Evolutionary conservation across 1,284 basidiomycete species (phyloP).

Genomic region (Prillingera fragicola): DNA sequence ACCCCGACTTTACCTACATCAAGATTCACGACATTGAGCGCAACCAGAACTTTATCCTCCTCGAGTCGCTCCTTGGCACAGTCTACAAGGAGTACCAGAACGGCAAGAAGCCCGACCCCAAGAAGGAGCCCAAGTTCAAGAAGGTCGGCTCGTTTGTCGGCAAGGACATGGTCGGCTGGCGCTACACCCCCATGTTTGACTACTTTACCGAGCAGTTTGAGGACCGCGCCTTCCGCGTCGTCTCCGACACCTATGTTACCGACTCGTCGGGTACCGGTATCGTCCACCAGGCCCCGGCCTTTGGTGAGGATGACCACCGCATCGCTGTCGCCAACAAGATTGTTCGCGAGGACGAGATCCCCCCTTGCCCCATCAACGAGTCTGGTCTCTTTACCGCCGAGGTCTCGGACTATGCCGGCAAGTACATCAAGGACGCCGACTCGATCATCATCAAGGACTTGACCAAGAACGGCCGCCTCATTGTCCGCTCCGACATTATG

Average conservation of each 20-base stretch:
- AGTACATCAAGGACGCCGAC: slow-evolving; percentile 91
- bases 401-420: slow-evolving; percentile 85
- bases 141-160: slow-evolving; percentile 83
- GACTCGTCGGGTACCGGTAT: slow-evolving; percentile 93
- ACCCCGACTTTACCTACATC: slow-evolving; percentile 93
- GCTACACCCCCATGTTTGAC: slow-evolving; percentile 92
- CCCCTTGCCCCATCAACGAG: slow-evolving; percentile 94
- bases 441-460: slow-evolving; percentile 88
- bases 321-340: slow-evolving; percentile 80
- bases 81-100: slow-evolving; percentile 83
- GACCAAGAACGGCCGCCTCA: slow-evolving; percentile 79
- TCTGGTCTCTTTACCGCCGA: slow-evolving; percentile 79
- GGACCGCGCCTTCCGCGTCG: slow-evolving; percentile 83
- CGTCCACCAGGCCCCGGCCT: slow-evolving; percentile 97
- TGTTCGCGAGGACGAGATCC: slow-evolving; percentile 77
- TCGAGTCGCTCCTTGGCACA: slow-evolving; percentile 79
- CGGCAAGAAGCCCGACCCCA: slow-evolving; percentile 47
- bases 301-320: slow-evolving; percentile 98
- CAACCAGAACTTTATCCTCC: slow-evolving; percentile 85
- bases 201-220: slow-evolving; percentile 94
- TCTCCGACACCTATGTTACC: slow-evolving; percentile 90
- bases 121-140: slow-evolving; percentile 93
- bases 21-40: slow-evolving; percentile 92
- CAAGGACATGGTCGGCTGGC: slow-evolving; percentile 89
- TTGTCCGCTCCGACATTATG: slow-evolving; percentile 78